Evolutionary conservation across 2,329 filamentous ascomycete genomes (phyloP), one percentile per base, ranked within the genome.

Genomic region (Epichloe sibirici): DNA sequence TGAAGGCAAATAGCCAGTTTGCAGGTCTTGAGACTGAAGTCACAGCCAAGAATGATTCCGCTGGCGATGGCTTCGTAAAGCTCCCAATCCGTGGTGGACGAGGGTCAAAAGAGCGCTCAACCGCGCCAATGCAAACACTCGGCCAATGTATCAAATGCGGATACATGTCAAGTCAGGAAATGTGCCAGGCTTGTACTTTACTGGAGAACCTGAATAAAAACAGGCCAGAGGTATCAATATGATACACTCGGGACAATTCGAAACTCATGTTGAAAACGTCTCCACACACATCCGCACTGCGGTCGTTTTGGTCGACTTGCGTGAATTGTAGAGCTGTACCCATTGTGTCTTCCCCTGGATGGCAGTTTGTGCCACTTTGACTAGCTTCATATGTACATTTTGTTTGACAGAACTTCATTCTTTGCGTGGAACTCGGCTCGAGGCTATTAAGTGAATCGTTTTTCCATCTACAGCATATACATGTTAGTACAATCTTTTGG

Each of bases 141-240:
- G 88, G 91, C 2, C 84, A 83, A 57, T 98, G 93, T 64, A 81
- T 85, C 62, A 84, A 81, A 50, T 98, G 93, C 61, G 93, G 93
- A 13, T 98, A 97, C 66, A 86, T 98, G 68, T 95, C 93, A 2
- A 96, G 90, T 61, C 93, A 98, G 68, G 79, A 81, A 34, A 81
- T 96, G 40, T 98, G 93, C 70, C 95, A 98, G 69, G 93, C 93
- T 0, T 98, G 93, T 66, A 85, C 83, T 56, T 73, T 98, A 45
- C 77, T 98, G 3, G 90, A 97, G 61, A 88, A 86, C 0, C 68
- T 98, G 47, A 98, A 98, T 65, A 96, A 93, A 69, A 84, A 83
- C 58, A 72, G 80, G 55, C 71, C 78, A 53, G 73, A 80, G 59
- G 79, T 83, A 56, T 65, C 71, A 61, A 74, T 81, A 70, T 79